Base-by-base conservation (phyloP, 139 green algal genomes). In the Picochlorum sp. region DNA sequence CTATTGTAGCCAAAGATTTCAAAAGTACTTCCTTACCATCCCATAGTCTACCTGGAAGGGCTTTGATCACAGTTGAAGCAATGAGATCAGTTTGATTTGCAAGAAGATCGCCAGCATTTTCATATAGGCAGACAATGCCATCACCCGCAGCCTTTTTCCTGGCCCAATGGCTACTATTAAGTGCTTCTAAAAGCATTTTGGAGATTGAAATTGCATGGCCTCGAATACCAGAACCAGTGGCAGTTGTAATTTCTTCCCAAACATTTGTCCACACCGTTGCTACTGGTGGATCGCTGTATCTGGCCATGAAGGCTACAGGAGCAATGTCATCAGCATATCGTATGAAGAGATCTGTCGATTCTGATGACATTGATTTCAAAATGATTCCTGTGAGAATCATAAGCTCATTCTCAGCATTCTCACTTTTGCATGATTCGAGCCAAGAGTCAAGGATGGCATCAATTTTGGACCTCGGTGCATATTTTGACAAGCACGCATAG, bases 1-100 rank as follows among this genome's bases (percentile, higher is more conserved):
- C 71, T 56, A 90, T 49, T n/a, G 75, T 68, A 0, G 68, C 83
- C 41, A 85, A 11, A 11, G 83, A 80, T 4, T 51, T 50, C 38
- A 90, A 66, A 56, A 94, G 14, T 30, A 18, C 44, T 68, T 90
- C 83, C 69, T 94, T 93, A 57, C 86, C 86, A 9, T 93, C 85
- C 86, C 86, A 93, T 55, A 93, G 69, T 54, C 85, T 68, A 1
- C 85, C 82, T 0, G 71, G 68, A 45, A 85, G 49, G 50, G 79
- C 71, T 47, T 64, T 66, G 4, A 81, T 28, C 26, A 83, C 60
- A 1, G 62, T 32, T 2, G 49, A 44, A 26, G 76, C 44, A 0
- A 44, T 26, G 2, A 57, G 45, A 4, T 67, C 69, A 44, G 81
- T 68, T 2, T 63, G 63, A 1, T 55, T 47, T 47, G 11, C 24